phyloP scores from a whole-genome alignment of 495 filamentous ascomycete species.

The Aspergillus funiculosus region DNA sequence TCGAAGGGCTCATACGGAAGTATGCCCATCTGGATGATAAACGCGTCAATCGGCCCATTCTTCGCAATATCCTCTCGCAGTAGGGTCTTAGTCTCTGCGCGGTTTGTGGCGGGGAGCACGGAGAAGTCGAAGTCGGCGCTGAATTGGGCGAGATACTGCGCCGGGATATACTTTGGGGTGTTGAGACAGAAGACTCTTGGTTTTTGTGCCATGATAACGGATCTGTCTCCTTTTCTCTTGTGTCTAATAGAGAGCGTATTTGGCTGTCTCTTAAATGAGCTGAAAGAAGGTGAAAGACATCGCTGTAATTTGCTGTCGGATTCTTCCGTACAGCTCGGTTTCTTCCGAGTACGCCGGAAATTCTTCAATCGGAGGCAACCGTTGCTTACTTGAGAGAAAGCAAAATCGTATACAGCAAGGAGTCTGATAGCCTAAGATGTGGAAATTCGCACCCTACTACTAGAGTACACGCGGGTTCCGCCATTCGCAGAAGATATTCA shows the following conservation, averaged over 20 bases:
- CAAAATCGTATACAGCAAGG: not conserved
- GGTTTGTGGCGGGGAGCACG: slow-evolving; percentile 20
- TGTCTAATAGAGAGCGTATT: no score
- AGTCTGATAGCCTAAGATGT: not conserved
- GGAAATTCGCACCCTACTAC: not conserved
- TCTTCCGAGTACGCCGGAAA: no score
- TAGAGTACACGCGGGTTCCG: not conserved
- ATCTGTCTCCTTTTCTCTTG: not conserved
- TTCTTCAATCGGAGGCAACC: no score
- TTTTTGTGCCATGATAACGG: slow-evolving; percentile 10
- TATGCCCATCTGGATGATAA: slow-evolving; percentile 38
- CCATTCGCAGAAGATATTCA: not conserved
- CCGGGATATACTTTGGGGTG: slow-evolving; percentile 10
- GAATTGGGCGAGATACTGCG: slow-evolving; percentile 15
- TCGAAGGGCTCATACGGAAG: slow-evolving; percentile 38
- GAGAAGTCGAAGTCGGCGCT: slow-evolving; percentile 14
- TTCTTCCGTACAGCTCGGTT: no score
- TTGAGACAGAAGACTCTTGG: slow-evolving; percentile 16
- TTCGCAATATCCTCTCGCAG: slow-evolving; percentile 14
- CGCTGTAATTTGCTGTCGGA: no score
- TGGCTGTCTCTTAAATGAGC: no score
- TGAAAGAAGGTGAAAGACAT: no score
- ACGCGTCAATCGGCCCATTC: slow-evolving; percentile 29
- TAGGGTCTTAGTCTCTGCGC: slow-evolving; percentile 13
- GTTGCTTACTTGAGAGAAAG: not conserved